phyloP scores from a whole-genome alignment of 2,329 filamentous ascomycete species.

The Alternaria ventricosa region DNA sequence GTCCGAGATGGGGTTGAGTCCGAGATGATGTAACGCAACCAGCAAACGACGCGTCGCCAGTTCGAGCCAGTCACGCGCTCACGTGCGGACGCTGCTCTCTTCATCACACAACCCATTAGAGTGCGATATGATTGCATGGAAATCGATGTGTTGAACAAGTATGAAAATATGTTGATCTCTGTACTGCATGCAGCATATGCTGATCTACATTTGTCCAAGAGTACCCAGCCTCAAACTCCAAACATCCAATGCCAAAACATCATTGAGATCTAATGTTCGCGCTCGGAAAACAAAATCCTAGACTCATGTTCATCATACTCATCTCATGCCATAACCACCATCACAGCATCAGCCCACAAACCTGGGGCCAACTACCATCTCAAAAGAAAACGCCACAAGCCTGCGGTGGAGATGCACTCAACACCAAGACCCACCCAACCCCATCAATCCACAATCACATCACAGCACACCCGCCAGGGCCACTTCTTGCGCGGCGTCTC shows the following conservation, averaged over 20 bases:
- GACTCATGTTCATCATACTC: background rate
- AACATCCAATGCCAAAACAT: background rate
- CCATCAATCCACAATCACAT: constrained; percentile 48
- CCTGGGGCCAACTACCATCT: background rate
- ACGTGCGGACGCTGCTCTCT: background rate
- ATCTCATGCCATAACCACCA: background rate
- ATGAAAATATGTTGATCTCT: background rate
- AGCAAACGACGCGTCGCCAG: background rate
- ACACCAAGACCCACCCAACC: background rate
- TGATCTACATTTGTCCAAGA: rapidly evolving
- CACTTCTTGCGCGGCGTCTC: constrained; percentile 56
- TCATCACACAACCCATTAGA: background rate
- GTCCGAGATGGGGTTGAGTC: background rate
- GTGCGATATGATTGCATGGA: too few relatives aligned
- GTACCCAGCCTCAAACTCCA: background rate
- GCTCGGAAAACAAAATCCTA: background rate
- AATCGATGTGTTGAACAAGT: background rate
- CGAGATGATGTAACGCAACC: background rate
- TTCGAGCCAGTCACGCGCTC: background rate
- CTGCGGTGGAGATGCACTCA: background rate
- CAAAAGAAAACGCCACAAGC: background rate
- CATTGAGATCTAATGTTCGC: background rate
- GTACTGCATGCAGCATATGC: background rate
- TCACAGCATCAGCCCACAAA: background rate
- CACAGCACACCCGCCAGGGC: constrained; percentile 53